Evolutionary conservation across 2,329 filamentous ascomycete species (phyloP).

Genomic region (Curvularia hawaiiensis): DNA sequence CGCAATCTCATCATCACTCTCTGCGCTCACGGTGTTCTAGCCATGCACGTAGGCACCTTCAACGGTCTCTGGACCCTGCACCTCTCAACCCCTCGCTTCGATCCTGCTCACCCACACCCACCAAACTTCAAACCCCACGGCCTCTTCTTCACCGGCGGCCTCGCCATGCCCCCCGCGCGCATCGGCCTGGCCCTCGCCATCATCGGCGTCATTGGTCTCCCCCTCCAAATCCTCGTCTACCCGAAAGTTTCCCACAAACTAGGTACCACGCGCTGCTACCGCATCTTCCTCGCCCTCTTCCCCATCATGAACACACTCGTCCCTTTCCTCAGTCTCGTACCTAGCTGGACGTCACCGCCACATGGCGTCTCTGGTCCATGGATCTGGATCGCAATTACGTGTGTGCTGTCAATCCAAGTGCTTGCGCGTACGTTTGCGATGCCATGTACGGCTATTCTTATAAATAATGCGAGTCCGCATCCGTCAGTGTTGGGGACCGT

Average conservation of each 20-base stretch:
- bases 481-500: conserved; percentile 61
- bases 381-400: conserved; percentile 52
- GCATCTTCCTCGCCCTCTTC: conserved; percentile 51
- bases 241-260: conserved; percentile 50
- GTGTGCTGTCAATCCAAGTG: conserved; percentile 52
- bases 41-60: conserved; percentile 57
- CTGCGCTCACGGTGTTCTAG: conserved; percentile 52
- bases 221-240: conserved; percentile 54
- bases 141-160: conserved; percentile 56
- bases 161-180: conserved; percentile 53
- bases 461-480: conserved; percentile 58
- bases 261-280: conserved; percentile 50
- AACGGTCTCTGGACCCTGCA: conserved; percentile 57
- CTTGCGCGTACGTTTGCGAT: conserved; percentile 58
- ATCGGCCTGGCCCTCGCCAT: conserved; percentile 57
- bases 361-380: conserved; percentile 46
- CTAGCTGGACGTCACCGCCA: conserved; percentile 48
- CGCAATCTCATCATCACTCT: conserved; percentile 52
- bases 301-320: conserved; percentile 52
- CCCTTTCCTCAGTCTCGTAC: conserved; percentile 52
- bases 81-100: conserved; percentile 53
- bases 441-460: conserved; percentile 61
- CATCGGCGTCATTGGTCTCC: conserved; percentile 54
- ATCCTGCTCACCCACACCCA: conserved; percentile 42
- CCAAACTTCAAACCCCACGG: conserved; percentile 43